These are phyloP conservation scores for Phlebiopsis flavidoalba DNA, from an alignment of 768 basidiomycete genomes.

Conservation along the genomic window DNA sequence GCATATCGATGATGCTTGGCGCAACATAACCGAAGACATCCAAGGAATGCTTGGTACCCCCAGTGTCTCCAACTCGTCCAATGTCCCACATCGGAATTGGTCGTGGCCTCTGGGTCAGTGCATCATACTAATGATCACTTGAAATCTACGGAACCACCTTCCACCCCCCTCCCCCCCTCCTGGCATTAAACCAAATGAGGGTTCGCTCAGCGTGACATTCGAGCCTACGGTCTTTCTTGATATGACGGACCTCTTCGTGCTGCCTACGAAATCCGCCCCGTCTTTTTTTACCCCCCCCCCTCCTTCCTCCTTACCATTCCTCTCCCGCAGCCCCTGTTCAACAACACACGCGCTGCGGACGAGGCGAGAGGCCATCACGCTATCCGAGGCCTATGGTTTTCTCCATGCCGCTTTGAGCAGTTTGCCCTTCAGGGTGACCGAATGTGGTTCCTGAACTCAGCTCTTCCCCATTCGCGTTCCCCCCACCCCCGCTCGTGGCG, in stretches of 20 bases:
- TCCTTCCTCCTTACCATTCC: not conserved
- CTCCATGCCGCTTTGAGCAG: not conserved
- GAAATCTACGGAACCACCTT: too few relatives aligned
- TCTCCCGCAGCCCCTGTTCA: not conserved
- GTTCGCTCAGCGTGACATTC: too few relatives aligned
- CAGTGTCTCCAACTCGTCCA: too few relatives aligned
- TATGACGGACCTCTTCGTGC: too few relatives aligned
- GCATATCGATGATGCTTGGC: too few relatives aligned
- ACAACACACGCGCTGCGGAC: not conserved
- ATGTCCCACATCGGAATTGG: too few relatives aligned
- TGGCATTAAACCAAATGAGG: not conserved
- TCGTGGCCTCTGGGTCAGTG: too few relatives aligned
- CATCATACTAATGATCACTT: too few relatives aligned
- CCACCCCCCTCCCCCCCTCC: too few relatives aligned
- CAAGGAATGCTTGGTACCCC: too few relatives aligned
- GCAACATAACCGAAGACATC: too few relatives aligned
- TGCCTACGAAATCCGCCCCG: not conserved
- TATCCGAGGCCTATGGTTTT: not conserved
- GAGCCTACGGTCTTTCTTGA: too few relatives aligned
- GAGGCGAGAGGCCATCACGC: not conserved
- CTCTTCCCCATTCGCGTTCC: not conserved
- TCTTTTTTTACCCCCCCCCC: not conserved
- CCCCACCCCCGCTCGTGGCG: not conserved
- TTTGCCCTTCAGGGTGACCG: not conserved
- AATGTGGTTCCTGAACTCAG: not conserved